Conservation (phyloP, 257 asterid genomes). For the Scutellaria galericulata region DNA sequence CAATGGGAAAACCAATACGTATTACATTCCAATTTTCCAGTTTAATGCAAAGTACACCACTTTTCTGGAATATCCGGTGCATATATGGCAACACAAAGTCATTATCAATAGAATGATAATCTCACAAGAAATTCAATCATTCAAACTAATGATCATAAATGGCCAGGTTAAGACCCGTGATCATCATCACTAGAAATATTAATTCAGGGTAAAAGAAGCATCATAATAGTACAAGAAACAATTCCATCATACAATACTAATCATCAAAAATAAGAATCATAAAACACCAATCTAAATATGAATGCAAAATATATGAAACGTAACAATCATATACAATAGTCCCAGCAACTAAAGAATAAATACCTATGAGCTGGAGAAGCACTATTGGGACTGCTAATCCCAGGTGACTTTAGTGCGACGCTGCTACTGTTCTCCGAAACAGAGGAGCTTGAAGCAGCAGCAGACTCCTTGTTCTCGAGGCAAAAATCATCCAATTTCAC, state of each 20-base stretch:
- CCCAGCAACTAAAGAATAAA: slow-evolving; percentile 27
- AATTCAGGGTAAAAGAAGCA: slow-evolving; percentile 14
- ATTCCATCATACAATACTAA: slow-evolving; percentile 2
- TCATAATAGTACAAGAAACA: slow-evolving; percentile 9
- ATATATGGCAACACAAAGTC: neutral
- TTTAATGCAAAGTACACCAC: neutral
- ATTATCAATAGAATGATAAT: slow-evolving; percentile 21
- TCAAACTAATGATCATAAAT: slow-evolving; percentile 20
- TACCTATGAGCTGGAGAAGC: slow-evolving; percentile 85
- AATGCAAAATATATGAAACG: too few species aligned
- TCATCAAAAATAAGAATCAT: neutral
- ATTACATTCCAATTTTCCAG: slow-evolving; percentile 11
- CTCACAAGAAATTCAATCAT: neutral
- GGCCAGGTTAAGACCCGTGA: neutral
- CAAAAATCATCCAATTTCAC: slow-evolving; percentile 58
- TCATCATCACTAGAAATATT: slow-evolving; percentile 10
- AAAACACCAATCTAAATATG: neutral
- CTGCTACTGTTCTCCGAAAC: slow-evolving; percentile 85
- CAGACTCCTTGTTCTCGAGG: slow-evolving; percentile 70
- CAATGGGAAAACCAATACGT: slow-evolving; percentile 17
- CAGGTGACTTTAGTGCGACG: slow-evolving; percentile 63
- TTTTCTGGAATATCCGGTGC: neutral
- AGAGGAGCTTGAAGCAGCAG: slow-evolving; percentile 82
- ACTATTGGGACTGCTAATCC: slow-evolving; percentile 70
- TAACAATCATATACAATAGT: neutral